phyloP scores from a whole-genome alignment of 2,329 filamentous ascomycete species.

The Cytospora chrysosperma region DNA sequence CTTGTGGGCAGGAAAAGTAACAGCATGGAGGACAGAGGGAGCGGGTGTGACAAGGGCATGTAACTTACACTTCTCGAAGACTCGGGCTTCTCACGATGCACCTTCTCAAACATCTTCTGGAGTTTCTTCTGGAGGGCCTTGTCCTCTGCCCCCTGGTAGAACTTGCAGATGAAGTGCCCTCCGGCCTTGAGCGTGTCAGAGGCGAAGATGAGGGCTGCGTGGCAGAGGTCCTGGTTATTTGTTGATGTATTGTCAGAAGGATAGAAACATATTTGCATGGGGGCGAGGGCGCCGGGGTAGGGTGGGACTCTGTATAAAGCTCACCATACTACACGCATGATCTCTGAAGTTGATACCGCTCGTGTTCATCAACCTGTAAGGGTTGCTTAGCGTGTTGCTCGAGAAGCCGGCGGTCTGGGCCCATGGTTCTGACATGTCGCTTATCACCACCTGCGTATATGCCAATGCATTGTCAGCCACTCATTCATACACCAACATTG shows the following conservation, averaged over 20 bases:
- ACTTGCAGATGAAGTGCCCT: slow-evolving; percentile 95
- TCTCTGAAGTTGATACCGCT: slow-evolving; percentile 84
- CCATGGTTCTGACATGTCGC: slow-evolving; percentile 99
- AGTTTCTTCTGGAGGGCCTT: slow-evolving; percentile 73
- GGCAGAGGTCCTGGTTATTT: slow-evolving; percentile 73
- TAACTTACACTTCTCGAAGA: slow-evolving; percentile 76
- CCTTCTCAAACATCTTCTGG: slow-evolving; percentile 73
- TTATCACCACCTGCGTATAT: slow-evolving; percentile 69
- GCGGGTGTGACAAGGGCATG: neutral
- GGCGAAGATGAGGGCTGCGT: slow-evolving; percentile 79
- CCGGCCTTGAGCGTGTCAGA: slow-evolving; percentile 78
- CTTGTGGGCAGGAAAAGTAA: neutral
- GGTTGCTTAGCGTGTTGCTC: slow-evolving; percentile 90
- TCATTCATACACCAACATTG: neutral
- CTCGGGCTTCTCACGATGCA: slow-evolving; percentile 86
- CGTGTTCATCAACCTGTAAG: slow-evolving; percentile 99
- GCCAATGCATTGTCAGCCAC: neutral
- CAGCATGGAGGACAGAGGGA: neutral
- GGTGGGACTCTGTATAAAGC: too few species aligned
- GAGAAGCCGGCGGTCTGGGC: slow-evolving; percentile 73
- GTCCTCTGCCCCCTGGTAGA: slow-evolving; percentile 89
- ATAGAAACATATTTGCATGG: too few species aligned
- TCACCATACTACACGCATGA: slow-evolving; percentile 91
- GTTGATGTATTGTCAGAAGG: neutral
- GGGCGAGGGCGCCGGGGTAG: too few species aligned